phyloP scores from a whole-genome alignment of 2,329 filamentous ascomycete species.

The Tolypocladium inflatum region DNA sequence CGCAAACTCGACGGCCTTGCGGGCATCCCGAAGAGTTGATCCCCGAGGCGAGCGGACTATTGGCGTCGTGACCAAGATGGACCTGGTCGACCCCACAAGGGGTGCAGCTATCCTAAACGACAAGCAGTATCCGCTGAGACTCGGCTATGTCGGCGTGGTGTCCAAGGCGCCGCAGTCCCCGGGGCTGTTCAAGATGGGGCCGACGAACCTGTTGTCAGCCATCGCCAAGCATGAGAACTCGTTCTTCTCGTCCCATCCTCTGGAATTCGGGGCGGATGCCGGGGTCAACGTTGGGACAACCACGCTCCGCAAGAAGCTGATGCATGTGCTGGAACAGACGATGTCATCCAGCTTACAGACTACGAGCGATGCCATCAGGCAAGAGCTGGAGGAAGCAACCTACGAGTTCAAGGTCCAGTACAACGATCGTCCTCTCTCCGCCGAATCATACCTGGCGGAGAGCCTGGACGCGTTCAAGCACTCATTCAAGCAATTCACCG shows the following conservation, averaged over 20 bases:
- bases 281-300: slow-evolving; percentile 73
- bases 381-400: slow-evolving; percentile 91
- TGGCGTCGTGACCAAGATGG: slow-evolving; percentile 99
- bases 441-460: slow-evolving; percentile 93
- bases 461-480: slow-evolving; percentile 96
- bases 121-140: slow-evolving; percentile 84
- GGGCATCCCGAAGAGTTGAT: slow-evolving; percentile 85
- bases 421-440: slow-evolving; percentile 88
- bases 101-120: slow-evolving; percentile 74
- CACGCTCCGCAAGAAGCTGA: slow-evolving; percentile 86
- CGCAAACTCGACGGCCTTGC: slow-evolving; percentile 87
- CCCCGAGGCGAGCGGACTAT: slow-evolving; percentile 93
- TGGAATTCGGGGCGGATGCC: slow-evolving; percentile 66
- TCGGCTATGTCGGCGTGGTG: slow-evolving; percentile 94
- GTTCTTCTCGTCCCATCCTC: slow-evolving; percentile 76
- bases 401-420: slow-evolving; percentile 99
- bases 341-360: slow-evolving; percentile 89
- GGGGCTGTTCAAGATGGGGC: slow-evolving; percentile 76
- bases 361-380: slow-evolving; percentile 84
- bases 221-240: slow-evolving; percentile 83
- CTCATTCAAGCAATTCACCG: slow-evolving; percentile 88
- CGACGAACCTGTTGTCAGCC: slow-evolving; percentile 65
- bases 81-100: slow-evolving; percentile 76
- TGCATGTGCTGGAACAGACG: slow-evolving; percentile 92
- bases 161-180: slow-evolving; percentile 63